Conservation (phyloP, 495 filamentous ascomycete species). For the Penicillium soppii region DNA sequence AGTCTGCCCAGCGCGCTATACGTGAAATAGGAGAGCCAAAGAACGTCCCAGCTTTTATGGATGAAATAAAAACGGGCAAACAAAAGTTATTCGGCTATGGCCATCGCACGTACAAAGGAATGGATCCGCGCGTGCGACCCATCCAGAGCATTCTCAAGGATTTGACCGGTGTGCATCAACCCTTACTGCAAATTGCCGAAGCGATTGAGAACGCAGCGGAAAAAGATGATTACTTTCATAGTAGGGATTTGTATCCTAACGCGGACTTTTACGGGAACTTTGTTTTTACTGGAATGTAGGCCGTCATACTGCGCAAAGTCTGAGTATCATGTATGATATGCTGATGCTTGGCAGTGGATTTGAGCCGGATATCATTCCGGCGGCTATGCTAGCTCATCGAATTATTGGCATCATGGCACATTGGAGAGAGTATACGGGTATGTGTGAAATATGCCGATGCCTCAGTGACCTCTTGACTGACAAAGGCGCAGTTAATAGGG, state of each 20-base stretch:
- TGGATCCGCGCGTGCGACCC: slow-evolving; percentile 50
- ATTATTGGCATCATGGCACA: slow-evolving; percentile 43
- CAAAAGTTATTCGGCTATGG: slow-evolving; percentile 60
- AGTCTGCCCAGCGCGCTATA: slow-evolving; percentile 51
- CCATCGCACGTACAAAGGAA: slow-evolving; percentile 55
- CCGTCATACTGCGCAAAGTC: neutral
- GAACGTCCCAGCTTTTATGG: slow-evolving; percentile 48
- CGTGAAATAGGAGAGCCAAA: slow-evolving; percentile 43
- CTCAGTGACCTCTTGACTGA: neutral
- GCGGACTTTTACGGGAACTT: slow-evolving; percentile 59
- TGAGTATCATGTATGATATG: neutral
- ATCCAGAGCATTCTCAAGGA: slow-evolving; percentile 49
- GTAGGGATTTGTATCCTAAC: slow-evolving; percentile 51
- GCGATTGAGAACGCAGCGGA: slow-evolving; percentile 49
- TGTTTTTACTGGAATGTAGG: slow-evolving; percentile 53
- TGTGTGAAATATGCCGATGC: slow-evolving; percentile 6
- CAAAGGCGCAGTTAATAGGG: slow-evolving; percentile 20
- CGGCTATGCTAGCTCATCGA: slow-evolving; percentile 34
- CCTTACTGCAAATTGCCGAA: slow-evolving; percentile 48
- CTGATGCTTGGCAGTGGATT: slow-evolving; percentile 23
- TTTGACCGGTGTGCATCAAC: slow-evolving; percentile 35
- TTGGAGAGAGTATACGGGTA: slow-evolving; percentile 44
- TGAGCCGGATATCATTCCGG: slow-evolving; percentile 35
- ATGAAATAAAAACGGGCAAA: slow-evolving; percentile 49
- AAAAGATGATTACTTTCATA: slow-evolving; percentile 51